A percentile compares a stretch with the other conserved stretches of the same genome.
These are phyloP conservation scores for Chlamydomonas applanata DNA, from an alignment of 139 green algal species.

Conservation along the genomic window DNA sequence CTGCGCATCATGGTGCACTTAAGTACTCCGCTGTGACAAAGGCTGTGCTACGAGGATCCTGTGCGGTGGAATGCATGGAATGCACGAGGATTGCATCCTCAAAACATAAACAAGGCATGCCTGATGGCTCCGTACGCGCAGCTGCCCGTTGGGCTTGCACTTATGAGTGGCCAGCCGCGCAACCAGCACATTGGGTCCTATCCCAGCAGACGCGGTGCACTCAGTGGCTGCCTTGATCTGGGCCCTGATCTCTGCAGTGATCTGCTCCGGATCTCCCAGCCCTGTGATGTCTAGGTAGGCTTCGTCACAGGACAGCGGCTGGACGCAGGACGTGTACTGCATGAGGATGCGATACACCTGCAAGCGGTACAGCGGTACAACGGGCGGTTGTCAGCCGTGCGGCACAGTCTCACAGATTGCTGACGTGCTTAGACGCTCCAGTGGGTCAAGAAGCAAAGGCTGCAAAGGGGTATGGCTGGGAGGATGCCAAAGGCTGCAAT, in stretches of 20 bases:
- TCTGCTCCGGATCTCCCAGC: slow-evolving; percentile 56
- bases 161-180: slow-evolving; percentile 76
- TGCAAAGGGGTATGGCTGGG: neutral
- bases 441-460: neutral
- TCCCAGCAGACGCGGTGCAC: slow-evolving; percentile 70
- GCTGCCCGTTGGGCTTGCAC: slow-evolving; percentile 85
- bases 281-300: slow-evolving; percentile 91
- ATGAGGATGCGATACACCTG: slow-evolving; percentile 88
- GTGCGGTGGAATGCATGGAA: too few species aligned
- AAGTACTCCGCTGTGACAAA: too few species aligned
- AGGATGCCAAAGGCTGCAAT: too few species aligned
- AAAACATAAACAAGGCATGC: too few species aligned
- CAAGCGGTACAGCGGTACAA: neutral
- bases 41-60: too few species aligned
- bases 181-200: slow-evolving; percentile 77
- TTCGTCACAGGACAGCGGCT: slow-evolving; percentile 93
- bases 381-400: neutral
- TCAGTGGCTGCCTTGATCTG: slow-evolving; percentile 51
- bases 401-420: neutral
- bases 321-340: slow-evolving; percentile 61
- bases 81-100: too few species aligned
- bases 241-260: slow-evolving; percentile 55
- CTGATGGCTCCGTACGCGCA: slow-evolving; percentile 31
- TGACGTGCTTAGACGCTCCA: neutral
- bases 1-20: too few species aligned